Evolutionary conservation across 2,329 filamentous ascomycete species (phyloP).

Genomic region (Fusarium sp.): DNA sequence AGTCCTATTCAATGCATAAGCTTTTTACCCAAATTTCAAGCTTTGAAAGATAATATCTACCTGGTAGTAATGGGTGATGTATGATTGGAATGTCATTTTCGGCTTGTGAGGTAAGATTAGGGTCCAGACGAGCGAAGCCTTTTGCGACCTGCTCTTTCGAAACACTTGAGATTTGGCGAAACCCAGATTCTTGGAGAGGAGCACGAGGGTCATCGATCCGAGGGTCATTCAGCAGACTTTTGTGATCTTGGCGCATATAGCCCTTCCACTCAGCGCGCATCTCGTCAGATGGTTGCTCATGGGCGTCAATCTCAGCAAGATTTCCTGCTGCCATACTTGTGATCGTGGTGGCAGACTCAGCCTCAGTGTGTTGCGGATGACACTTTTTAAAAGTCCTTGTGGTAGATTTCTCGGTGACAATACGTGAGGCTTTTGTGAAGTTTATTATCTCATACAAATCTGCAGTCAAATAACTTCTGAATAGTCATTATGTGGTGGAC

Average conservation of each 20-base stretch:
- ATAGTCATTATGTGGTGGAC: constrained; percentile 24
- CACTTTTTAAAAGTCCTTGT: no score
- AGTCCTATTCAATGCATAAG: constrained; percentile 71
- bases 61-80: constrained; percentile 75
- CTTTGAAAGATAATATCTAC: constrained; percentile 57
- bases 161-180: constrained; percentile 62
- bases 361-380: background rate
- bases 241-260: constrained; percentile 72
- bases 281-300: constrained; percentile 79
- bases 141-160: constrained; percentile 57
- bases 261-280: constrained; percentile 81
- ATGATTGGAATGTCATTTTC: constrained; percentile 66
- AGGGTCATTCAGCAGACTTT: constrained; percentile 64
- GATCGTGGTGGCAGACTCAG: background rate
- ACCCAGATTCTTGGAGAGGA: constrained; percentile 56
- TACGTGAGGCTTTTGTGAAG: background rate
- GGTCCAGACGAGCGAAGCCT: constrained; percentile 60
- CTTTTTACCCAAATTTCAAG: background rate
- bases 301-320: constrained; percentile 73
- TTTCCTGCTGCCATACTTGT: constrained; percentile 46
- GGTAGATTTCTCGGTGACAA: background rate
- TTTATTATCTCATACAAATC: background rate
- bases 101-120: constrained; percentile 50
- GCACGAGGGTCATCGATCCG: constrained; percentile 68
- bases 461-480: background rate